Evolutionary conservation across 2,329 filamentous ascomycete genomes (phyloP).

Genomic region (Trichoderma oligosporum): DNA sequence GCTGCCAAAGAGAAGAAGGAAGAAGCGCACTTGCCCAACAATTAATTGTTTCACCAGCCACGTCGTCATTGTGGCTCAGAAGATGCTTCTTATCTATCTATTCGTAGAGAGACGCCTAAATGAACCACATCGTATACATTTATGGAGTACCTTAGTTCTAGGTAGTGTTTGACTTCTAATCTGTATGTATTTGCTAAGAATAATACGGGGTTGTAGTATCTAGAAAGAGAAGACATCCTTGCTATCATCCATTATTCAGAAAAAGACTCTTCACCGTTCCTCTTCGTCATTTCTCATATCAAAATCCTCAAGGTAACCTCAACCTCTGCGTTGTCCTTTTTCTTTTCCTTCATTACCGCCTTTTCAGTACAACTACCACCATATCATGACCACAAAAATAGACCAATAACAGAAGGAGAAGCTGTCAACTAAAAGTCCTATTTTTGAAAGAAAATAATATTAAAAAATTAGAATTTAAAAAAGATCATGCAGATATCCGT

Average conservation of each 20-base stretch:
- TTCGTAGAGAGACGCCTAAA: slow-evolving; percentile 4
- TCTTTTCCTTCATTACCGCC: neutral
- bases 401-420: neutral
- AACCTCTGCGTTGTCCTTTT: neutral
- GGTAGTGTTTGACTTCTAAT: too few species aligned
- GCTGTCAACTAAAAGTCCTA: neutral
- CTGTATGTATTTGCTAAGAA: too few species aligned
- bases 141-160: too few species aligned
- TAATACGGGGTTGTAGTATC: too few species aligned
- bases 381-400: neutral
- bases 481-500: neutral
- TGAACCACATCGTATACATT: neutral
- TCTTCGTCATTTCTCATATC: neutral
- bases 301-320: neutral
- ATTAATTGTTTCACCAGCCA: neutral
- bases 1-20: neutral
- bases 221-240: neutral
- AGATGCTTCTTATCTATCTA: too few species aligned
- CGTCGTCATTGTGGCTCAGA: neutral
- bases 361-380: neutral
- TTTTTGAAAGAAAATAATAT: too few species aligned
- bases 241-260: neutral
- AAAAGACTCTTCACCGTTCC: neutral
- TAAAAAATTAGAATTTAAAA: too few species aligned
- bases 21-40: too few species aligned